These are phyloP conservation scores for Yamadazyma aaseri DNA, from an alignment of 1,139 yeast species.

Conservation along the genomic window DNA sequence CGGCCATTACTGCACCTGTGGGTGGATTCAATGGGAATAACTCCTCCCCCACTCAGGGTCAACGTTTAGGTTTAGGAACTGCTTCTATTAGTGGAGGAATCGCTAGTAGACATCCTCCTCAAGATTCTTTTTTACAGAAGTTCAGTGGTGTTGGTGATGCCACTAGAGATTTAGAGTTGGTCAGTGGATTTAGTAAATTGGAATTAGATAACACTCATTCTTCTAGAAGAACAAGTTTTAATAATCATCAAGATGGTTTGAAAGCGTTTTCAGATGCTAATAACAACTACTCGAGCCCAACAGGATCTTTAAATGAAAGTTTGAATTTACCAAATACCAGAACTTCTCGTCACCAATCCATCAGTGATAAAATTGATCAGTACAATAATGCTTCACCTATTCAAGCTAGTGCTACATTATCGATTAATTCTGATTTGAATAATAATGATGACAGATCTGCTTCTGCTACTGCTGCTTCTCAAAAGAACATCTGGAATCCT, in stretches of 20 bases:
- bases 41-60: constrained; percentile 14
- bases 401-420: constrained; percentile 43
- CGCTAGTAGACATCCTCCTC: constrained; percentile 46
- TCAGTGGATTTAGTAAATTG: constrained; percentile 27
- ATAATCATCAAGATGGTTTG: constrained; percentile 17
- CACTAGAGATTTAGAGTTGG: constrained; percentile 68
- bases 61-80: constrained; percentile 47
- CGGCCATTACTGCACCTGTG: constrained; percentile 46
- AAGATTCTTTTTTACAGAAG: constrained; percentile 58
- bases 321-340: constrained; percentile 42
- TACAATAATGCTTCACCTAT: constrained; percentile 54
- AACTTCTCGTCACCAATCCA: constrained; percentile 54
- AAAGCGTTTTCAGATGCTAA: constrained; percentile 3
- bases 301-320: constrained; percentile 52
- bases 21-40: constrained; percentile 16
- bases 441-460: constrained; percentile 11
- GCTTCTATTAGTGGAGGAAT: constrained; percentile 64
- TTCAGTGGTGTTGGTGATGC: constrained; percentile 78
- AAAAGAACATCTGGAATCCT: constrained; percentile 58
- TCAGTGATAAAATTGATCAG: constrained; percentile 63
- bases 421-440: constrained; percentile 21
- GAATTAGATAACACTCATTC: constrained; percentile 24
- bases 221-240: constrained; percentile 52
- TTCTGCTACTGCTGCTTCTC: constrained; percentile 5
- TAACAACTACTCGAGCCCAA: constrained; percentile 27